A percentile compares a stretch with the other conserved stretches of the same genome.
Evolutionary conservation across 139 green algal species (phyloP).

Genomic region (Nannochloris sp.): DNA sequence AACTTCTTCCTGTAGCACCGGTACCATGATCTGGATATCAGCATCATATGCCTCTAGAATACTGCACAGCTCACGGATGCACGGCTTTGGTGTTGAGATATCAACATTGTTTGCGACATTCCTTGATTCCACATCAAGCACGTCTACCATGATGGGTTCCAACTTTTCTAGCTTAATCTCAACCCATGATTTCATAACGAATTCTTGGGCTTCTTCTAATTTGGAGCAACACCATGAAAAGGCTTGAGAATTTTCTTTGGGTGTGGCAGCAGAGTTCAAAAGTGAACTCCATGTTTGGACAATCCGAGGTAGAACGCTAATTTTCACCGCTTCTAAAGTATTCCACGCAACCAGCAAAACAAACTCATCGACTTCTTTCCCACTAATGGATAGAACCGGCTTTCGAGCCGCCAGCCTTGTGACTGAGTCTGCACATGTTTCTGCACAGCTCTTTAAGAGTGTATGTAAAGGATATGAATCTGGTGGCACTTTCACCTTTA

Average conservation of each 20-base stretch:
- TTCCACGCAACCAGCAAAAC: too few species aligned
- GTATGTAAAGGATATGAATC: too few species aligned
- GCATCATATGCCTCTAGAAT: background rate
- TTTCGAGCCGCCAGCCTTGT: too few species aligned
- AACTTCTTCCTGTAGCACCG: background rate
- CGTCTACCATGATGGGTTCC: background rate
- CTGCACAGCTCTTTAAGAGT: too few species aligned
- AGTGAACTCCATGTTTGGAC: background rate
- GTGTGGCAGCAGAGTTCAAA: background rate
- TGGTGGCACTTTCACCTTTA: too few species aligned
- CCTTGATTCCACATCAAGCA: background rate
- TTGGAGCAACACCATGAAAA: background rate
- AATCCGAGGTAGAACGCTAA: background rate
- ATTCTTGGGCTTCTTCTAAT: background rate
- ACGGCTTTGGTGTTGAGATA: background rate
- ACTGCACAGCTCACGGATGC: background rate
- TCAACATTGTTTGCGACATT: too few species aligned
- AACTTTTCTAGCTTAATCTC: background rate
- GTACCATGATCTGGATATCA: background rate
- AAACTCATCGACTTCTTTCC: too few species aligned
- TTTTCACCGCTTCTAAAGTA: background rate
- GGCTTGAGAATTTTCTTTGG: conserved; percentile 1
- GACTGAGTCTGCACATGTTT: too few species aligned
- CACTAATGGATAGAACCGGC: too few species aligned
- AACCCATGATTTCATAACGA: background rate